A percentile compares a stretch with the other conserved stretches of the same genome.
Evolutionary conservation across 1,139 yeast species (phyloP).

Genomic region (Sugiyamaella japonica): DNA sequence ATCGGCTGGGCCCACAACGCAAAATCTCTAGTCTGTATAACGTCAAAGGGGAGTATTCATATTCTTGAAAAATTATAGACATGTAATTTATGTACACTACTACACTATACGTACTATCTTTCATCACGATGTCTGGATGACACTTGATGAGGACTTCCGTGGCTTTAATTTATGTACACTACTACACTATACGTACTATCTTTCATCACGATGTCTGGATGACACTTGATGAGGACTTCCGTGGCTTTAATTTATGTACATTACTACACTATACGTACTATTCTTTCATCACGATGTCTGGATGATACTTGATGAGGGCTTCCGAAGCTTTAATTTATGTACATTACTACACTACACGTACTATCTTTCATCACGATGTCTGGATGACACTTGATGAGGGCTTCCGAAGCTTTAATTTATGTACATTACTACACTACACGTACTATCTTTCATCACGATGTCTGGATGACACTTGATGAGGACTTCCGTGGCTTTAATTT

Average conservation of each 20-base stretch:
- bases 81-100: conserved; percentile 2
- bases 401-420: not conserved
- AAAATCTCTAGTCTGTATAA: conserved; percentile 23
- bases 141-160: not conserved
- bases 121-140: conserved; percentile 13
- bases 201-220: conserved; percentile 13
- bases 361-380: conserved; percentile 6
- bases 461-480: conserved; percentile 14
- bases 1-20: conserved; percentile 31
- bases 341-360: not conserved
- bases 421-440: not conserved
- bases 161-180: not conserved
- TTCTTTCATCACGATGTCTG: conserved; percentile 5
- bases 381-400: conserved; percentile 12
- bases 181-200: not conserved
- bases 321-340: not conserved
- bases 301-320: conserved; percentile 11
- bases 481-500: not conserved
- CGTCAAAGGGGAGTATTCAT: conserved; percentile 29
- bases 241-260: not conserved
- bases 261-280: not conserved
- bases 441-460: conserved; percentile 5
- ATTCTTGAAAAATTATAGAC: conserved; percentile 18
- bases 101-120: not conserved
- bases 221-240: not conserved